These are phyloP conservation scores for Camellia sinensis DNA, from an alignment of 148 eudicot species.

Conservation along the genomic window DNA sequence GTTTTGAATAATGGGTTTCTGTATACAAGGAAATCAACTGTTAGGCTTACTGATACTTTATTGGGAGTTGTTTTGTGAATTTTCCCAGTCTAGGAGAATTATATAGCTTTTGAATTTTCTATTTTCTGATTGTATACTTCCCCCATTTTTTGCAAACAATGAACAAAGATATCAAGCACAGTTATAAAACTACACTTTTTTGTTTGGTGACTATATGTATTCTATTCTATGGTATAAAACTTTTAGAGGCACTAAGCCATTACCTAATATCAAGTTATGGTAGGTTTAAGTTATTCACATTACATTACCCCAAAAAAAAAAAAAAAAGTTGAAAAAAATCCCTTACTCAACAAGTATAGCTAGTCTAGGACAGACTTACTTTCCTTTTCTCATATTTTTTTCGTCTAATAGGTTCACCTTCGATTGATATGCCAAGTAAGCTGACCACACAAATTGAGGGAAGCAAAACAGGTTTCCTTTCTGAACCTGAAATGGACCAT, in stretches of 20 bases:
- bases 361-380: neutral
- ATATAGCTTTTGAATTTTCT: neutral
- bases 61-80: neutral
- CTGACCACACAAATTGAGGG: slow-evolving; percentile 6
- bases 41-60: neutral
- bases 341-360: neutral
- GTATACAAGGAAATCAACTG: neutral
- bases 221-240: neutral
- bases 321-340: too few relatives aligned
- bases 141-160: neutral
- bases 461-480: slow-evolving; percentile 4
- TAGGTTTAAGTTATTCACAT: neutral
- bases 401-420: slow-evolving; percentile 17
- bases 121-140: neutral
- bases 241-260: neutral
- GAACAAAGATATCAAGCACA: neutral
- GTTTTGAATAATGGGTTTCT: neutral
- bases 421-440: slow-evolving; percentile 6
- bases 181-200: neutral
- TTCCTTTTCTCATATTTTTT: neutral
- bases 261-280: neutral
- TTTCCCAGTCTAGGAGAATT: neutral
- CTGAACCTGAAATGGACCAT: neutral
- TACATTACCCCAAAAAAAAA: neutral
- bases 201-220: neutral